Evolutionary conservation across 2,329 filamentous ascomycete genomes (phyloP).

Genomic region (Botrytis byssoidea): DNA sequence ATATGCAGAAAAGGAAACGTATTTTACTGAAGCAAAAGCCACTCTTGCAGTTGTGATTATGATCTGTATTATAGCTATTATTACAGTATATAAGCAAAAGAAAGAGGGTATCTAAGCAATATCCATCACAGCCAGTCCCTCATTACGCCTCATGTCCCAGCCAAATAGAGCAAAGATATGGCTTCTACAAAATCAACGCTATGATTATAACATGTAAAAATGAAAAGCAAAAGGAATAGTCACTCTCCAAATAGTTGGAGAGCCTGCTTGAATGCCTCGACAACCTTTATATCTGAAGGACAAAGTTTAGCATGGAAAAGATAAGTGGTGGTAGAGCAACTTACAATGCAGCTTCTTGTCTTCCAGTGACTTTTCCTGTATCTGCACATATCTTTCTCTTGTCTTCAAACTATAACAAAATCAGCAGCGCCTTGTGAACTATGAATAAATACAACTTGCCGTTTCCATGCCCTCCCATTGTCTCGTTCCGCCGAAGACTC

Average conservation of each 20-base stretch:
- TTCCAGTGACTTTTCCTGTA: conserved; percentile 68
- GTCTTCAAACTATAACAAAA: conserved; percentile 64
- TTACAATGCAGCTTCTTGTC: conserved; percentile 79
- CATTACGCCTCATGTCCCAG: conserved; percentile 5
- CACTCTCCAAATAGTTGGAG: conserved; percentile 41
- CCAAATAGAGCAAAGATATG: conserved; percentile 6
- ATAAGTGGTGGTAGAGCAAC: conserved; percentile 37
- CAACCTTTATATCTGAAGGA: conserved; percentile 52
- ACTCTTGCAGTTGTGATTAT: background rate
- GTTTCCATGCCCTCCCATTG: conserved; percentile 72
- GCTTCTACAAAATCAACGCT: background rate
- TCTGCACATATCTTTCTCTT: conserved; percentile 70
- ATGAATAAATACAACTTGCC: conserved; percentile 47
- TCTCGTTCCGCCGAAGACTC: conserved; percentile 70
- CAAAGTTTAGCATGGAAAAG: conserved; percentile 25
- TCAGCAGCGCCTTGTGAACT: conserved; percentile 17
- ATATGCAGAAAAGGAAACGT: background rate
- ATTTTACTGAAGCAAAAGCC: background rate
- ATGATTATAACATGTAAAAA: background rate
- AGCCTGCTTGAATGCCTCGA: conserved; percentile 62
- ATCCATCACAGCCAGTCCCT: background rate
- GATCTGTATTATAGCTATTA: conserved; percentile 18
- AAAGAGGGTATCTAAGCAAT: conserved; percentile 15
- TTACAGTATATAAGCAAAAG: conserved; percentile 1
- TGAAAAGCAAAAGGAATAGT: background rate